Percentiles rank a stretch among this genome's conserved stretches.
phyloP scores from a whole-genome alignment of 495 filamentous ascomycete genomes.

The Lentithecium fluviatile region DNA sequence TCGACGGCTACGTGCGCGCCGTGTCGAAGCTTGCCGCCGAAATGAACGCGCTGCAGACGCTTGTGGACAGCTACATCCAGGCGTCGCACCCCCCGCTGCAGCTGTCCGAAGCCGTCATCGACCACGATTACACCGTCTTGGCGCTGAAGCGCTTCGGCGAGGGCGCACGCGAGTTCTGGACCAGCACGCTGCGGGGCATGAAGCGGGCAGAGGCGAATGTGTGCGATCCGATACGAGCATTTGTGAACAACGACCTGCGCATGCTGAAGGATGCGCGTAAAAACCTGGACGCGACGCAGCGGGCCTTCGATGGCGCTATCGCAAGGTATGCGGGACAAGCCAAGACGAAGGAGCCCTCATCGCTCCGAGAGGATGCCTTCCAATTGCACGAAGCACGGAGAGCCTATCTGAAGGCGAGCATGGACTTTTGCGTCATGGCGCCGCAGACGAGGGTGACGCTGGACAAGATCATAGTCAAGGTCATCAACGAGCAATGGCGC shows the following conservation, averaged over 20 bases:
- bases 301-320: constrained; percentile 74
- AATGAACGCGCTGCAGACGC: constrained; percentile 63
- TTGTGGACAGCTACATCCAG: constrained; percentile 70
- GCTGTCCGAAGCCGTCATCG: constrained; percentile 75
- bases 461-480: constrained; percentile 78
- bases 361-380: constrained; percentile 91
- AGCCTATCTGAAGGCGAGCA: constrained; percentile 82
- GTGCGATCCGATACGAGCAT: constrained; percentile 75
- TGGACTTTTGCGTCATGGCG: constrained; percentile 88
- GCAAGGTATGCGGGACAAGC: constrained; percentile 77
- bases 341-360: constrained; percentile 89
- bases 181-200: constrained; percentile 63
- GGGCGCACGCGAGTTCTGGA: constrained; percentile 82
- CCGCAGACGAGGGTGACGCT: constrained; percentile 77
- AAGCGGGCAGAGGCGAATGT: constrained; percentile 73
- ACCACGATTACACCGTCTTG: constrained; percentile 90
- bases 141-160: constrained; percentile 83
- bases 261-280: constrained; percentile 74
- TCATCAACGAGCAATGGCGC: constrained; percentile 82
- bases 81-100: constrained; percentile 68
- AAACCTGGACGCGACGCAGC: constrained; percentile 74
- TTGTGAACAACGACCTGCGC: constrained; percentile 70
- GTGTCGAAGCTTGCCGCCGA: constrained; percentile 77
- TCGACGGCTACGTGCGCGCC: constrained; percentile 78
- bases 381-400: constrained; percentile 92